Base-by-base conservation (phyloP, 257 asterid species). In the Cinchona pubescens region DNA sequence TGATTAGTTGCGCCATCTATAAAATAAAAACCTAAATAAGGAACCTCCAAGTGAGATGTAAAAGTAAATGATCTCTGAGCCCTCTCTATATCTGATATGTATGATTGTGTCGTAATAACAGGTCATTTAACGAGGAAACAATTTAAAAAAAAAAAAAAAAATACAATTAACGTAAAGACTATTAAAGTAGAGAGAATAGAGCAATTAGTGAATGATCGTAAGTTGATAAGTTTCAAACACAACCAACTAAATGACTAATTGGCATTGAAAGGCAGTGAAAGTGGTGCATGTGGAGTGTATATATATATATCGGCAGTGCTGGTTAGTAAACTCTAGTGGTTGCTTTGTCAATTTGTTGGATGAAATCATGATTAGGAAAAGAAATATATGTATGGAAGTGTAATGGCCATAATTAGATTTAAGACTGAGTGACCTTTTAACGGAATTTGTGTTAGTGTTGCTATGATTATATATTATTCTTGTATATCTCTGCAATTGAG, bases 321-420 rank as follows among this genome's bases (percentile, higher is more conserved):
- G 76, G 83, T 75, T 67, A 84, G 81, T 75, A 75, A 86, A 78
- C 73, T 79, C 75, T 30, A 78, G 90, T 88, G 81, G 92, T 88
- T 88, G 89, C 78, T 30, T 84, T 83, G 92, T 86, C 92, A 86
- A 88, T 88, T 62, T 86, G 86, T 77, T 77, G 86, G 88, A 70
- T 81, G 82, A 80, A 76, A 76, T 75, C 80, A 86, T 86, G 74
- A 88, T 88, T 83, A 83, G 55, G 65, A 74, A 21, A 71, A 68
- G 85, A 79, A 84, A 67, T 82, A n/a, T n/a, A n/a, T n/a, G n/a
- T n/a, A 70, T 37, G 75, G 74, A 46, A 59, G 65, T 27, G 19
- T n/a, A 56, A 56, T 15, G 4, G 45, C 45, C 82, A 88, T 88
- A 70, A 88, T 88, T 79, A 79, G 78, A 55, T 68, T 68, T 84